phyloP scores from a whole-genome alignment of 495 filamentous ascomycete species.

The Pseudoneurospora amorphoporcata region DNA sequence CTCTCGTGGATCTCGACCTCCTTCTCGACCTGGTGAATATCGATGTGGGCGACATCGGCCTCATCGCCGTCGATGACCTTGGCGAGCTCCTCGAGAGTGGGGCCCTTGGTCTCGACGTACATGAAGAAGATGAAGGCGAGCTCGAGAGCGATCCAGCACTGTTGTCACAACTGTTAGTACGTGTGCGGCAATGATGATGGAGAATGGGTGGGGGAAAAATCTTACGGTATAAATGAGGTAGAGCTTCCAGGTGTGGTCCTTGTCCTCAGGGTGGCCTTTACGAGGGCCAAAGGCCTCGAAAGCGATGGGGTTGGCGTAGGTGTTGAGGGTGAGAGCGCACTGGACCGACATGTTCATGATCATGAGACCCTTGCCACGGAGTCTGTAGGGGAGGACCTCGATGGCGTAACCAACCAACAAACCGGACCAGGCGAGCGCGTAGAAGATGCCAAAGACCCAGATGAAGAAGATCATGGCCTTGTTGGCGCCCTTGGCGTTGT shows the following conservation, averaged over 20 bases:
- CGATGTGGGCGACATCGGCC: conserved; percentile 35
- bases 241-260: conserved; percentile 43
- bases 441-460: conserved; percentile 44
- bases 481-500: conserved; percentile 27
- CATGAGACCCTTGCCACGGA: conserved; percentile 51
- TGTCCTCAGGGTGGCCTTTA: too few species aligned
- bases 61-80: conserved; percentile 50
- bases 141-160: conserved; percentile 48
- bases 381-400: conserved; percentile 62
- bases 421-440: conserved; percentile 52
- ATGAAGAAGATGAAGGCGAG: conserved; percentile 51
- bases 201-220: neutral
- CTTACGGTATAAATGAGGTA: conserved; percentile 52
- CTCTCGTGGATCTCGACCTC: conserved; percentile 18
- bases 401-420: conserved; percentile 56
- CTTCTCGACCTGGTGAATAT: conserved; percentile 32
- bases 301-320: conserved; percentile 52
- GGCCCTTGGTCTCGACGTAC: conserved; percentile 56
- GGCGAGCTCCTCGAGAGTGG: conserved; percentile 55
- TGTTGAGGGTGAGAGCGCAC: conserved; percentile 41
- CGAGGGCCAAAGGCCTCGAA: conserved; percentile 34
- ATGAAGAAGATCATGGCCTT: conserved; percentile 48
- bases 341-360: conserved; percentile 44
- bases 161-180: neutral
- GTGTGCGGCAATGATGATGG: too few species aligned